A percentile compares a stretch with the other conserved stretches of the same genome.
Evolutionary conservation across 2,329 filamentous ascomycete species (phyloP).

Genomic region (Aureobasidium sp.): DNA sequence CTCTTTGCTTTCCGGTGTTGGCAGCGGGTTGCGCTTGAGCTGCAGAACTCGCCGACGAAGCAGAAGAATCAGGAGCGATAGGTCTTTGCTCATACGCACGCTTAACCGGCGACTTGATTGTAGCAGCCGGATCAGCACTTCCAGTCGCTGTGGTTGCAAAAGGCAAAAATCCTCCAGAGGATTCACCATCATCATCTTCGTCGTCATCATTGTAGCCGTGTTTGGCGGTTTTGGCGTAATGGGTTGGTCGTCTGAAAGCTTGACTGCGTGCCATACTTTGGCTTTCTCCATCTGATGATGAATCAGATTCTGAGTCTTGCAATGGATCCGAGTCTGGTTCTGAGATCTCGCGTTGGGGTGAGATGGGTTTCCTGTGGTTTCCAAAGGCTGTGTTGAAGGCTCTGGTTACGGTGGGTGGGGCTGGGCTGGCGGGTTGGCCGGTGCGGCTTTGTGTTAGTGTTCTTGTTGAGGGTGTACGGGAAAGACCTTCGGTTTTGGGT

Average conservation of each 20-base stretch:
- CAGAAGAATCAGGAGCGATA: slow-evolving; percentile 46
- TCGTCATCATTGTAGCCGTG: slow-evolving; percentile 22
- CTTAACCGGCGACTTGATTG: slow-evolving; percentile 13
- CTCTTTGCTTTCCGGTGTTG: neutral
- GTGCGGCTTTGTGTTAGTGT: slow-evolving; percentile 36
- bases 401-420: slow-evolving; percentile 18
- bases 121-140: slow-evolving; percentile 15
- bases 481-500: slow-evolving; percentile 16
- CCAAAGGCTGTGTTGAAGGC: slow-evolving; percentile 21
- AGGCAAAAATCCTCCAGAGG: slow-evolving; percentile 32
- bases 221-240: slow-evolving; percentile 24
- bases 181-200: slow-evolving; percentile 44
- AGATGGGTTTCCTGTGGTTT: slow-evolving; percentile 17
- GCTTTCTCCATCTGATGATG: slow-evolving; percentile 27
- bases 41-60: slow-evolving; percentile 30
- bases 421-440: slow-evolving; percentile 15
- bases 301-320: slow-evolving; percentile 23
- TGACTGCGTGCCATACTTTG: slow-evolving; percentile 34
- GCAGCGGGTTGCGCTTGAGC: too few species aligned
- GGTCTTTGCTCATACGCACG: neutral
- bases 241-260: slow-evolving; percentile 34
- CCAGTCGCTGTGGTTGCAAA: slow-evolving; percentile 29
- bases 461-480: slow-evolving; percentile 39
- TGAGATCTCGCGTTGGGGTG: slow-evolving; percentile 16
- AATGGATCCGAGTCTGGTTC: slow-evolving; percentile 22